These are phyloP conservation scores for Cyclotella sp. DNA, from an alignment of 108 stramenopile genomes.

Conservation along the genomic window DNA sequence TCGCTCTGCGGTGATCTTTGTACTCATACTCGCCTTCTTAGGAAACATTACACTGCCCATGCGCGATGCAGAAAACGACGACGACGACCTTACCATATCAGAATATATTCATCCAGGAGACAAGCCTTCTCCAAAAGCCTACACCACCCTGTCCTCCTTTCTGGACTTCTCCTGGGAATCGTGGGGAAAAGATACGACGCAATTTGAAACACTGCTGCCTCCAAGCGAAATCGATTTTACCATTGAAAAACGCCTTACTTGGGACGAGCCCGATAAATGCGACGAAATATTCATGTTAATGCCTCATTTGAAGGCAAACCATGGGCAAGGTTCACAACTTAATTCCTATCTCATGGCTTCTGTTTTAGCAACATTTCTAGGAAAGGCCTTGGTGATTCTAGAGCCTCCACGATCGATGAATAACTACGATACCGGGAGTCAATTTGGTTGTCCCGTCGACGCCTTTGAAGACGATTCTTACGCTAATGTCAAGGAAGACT, in stretches of 20 bases:
- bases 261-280: slow-evolving; percentile 4
- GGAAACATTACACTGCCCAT: neutral
- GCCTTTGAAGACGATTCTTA: slow-evolving; percentile 12
- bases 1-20: neutral
- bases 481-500: slow-evolving; percentile 19
- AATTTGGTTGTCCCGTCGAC: slow-evolving; percentile 47
- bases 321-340: slow-evolving; percentile 38
- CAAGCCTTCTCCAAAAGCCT: neutral
- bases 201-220: slow-evolving; percentile 25
- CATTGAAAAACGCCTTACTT: slow-evolving; percentile 20
- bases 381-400: slow-evolving; percentile 21
- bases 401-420: slow-evolving; percentile 19
- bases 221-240: slow-evolving; percentile 31
- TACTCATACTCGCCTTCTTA: neutral
- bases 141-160: slow-evolving; percentile 1
- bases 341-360: slow-evolving; percentile 26
- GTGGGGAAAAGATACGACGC: slow-evolving; percentile 12
- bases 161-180: neutral
- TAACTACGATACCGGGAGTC: slow-evolving; percentile 26
- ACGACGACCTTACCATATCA: neutral
- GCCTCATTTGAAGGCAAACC: slow-evolving; percentile 2
- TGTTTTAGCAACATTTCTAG: slow-evolving; percentile 26
- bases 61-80: neutral
- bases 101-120: neutral
- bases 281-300: neutral